Base-by-base conservation (phyloP, 2,329 filamentous ascomycete species). In the Magnaporthiopsis rhizophila region DNA sequence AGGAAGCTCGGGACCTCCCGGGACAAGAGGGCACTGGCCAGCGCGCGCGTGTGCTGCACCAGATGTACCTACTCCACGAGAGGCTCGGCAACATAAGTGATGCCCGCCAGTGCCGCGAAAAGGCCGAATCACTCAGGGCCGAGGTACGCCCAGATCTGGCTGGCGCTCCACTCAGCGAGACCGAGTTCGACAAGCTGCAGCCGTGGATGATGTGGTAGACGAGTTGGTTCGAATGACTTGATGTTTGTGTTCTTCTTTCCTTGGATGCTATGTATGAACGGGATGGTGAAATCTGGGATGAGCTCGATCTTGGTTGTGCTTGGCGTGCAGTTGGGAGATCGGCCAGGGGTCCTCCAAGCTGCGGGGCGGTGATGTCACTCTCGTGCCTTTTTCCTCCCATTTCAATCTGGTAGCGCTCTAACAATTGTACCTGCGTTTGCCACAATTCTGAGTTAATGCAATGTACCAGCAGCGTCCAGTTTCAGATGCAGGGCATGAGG, bases 11-110 rank as follows among this genome's bases (percentile, higher is more conserved):
- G n/a, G 64, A 64, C 30, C 71, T 71, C 59, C 67, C 70, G 2
- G 69, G 67, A 38, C 64, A 65, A 13, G 69, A 72, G 53, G 69
- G 71, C 26, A 66, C 68, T 58, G 68, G 70, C 45, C 68, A 69
- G 61, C 66, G 66, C 28, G 69, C 68, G n/a, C 65, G 70, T 24
- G 69, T 68, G 8, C 50, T 71, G 24, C 69, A 68, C 65, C 69
- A 69, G 57, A 65, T 72, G 24, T 67, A 68, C 13, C 56, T 50
- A 8, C 59, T 71, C 9, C 64, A 68, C 58, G 13, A n/a, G 32
- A 53, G 24, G 26, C n/a, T 28, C 9, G 56, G 57, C 53, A 28
- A 59, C 9, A 5, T 53, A 8, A 24, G 8, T 6, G n/a, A 53
- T 11, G 18, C 45, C 18, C 45, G 45, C 18, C 45, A 53, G 7